phyloP scores from a whole-genome alignment of 164 flowering plant species.

The Paratinospora sagittata region DNA sequence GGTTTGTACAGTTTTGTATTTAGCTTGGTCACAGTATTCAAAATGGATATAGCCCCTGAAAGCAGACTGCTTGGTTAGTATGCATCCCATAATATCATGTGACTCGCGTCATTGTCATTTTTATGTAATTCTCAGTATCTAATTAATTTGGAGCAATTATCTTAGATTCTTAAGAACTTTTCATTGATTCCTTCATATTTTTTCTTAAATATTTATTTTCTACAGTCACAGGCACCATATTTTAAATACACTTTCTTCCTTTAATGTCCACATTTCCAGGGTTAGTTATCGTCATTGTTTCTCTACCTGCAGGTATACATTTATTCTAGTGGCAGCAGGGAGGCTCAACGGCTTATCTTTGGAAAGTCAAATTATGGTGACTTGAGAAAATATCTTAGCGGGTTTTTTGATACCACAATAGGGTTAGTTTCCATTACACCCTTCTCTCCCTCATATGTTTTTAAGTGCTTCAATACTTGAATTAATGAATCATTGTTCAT shows the following conservation, averaged over 20 bases:
- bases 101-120: no score
- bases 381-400: slow-evolving; percentile 72
- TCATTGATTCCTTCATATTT: background rate
- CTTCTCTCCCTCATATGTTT: background rate
- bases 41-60: no score
- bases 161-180: no score
- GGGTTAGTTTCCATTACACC: slow-evolving; percentile 44
- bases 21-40: no score
- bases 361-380: slow-evolving; percentile 82
- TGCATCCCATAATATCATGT: no score
- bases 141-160: no score
- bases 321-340: no score
- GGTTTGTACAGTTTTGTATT: no score
- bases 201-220: no score
- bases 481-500: background rate
- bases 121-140: no score
- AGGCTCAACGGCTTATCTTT: slow-evolving; percentile 88
- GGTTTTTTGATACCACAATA: slow-evolving; percentile 77
- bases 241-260: background rate
- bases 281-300: no score
- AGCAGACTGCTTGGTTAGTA: no score
- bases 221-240: background rate
- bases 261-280: background rate
- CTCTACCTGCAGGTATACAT: slow-evolving; percentile 54
- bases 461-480: background rate